These are phyloP conservation scores for Pestalotiopsis sp. DNA, from an alignment of 2,329 filamentous ascomycete species.

Conservation along the genomic window DNA sequence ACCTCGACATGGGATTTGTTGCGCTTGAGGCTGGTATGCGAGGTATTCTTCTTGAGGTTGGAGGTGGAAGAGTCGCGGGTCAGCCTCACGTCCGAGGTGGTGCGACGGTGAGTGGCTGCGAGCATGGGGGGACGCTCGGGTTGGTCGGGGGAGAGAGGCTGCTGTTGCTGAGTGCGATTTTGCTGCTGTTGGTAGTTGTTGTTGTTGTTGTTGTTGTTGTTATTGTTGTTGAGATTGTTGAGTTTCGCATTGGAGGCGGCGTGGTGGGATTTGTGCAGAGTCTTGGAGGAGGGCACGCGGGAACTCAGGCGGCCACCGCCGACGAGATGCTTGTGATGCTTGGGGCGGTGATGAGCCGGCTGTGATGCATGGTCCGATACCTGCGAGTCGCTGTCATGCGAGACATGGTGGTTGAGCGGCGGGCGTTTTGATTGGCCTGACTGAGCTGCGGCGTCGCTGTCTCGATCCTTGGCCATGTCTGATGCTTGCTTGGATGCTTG, in stretches of 20 bases:
- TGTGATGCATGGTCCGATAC: constrained; percentile 32
- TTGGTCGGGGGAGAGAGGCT: constrained; percentile 31
- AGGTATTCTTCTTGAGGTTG: constrained; percentile 53
- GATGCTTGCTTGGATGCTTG: constrained; percentile 16
- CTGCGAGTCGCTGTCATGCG: constrained; percentile 36
- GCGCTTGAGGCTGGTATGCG: constrained; percentile 58
- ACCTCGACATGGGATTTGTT: constrained; percentile 63
- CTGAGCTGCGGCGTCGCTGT: constrained; percentile 43
- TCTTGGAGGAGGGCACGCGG: constrained; percentile 55
- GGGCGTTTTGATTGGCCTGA: constrained; percentile 49
- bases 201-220: constrained; percentile 33
- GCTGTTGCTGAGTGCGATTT: constrained; percentile 36
- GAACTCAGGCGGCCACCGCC: constrained; percentile 50
- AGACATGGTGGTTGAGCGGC: constrained; percentile 32
- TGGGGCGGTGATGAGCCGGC: constrained; percentile 31
- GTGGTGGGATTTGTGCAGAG: constrained; percentile 45
- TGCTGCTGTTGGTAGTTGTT: constrained; percentile 35
- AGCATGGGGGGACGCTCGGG: constrained; percentile 38
- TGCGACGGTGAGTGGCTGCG: constrained; percentile 44
- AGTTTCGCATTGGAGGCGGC: constrained; percentile 21
- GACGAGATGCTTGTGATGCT: constrained; percentile 45
- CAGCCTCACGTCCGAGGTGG: constrained; percentile 53
- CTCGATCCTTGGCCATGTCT: constrained; percentile 37
- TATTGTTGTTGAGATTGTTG: constrained; percentile 14
- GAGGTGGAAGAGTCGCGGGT: constrained; percentile 44